Percentiles rank a stretch among this genome's conserved stretches.
Evolutionary conservation across 176 grass and related monocot genomes (phyloP).

Genomic region (Alopecurus myosuroides): DNA sequence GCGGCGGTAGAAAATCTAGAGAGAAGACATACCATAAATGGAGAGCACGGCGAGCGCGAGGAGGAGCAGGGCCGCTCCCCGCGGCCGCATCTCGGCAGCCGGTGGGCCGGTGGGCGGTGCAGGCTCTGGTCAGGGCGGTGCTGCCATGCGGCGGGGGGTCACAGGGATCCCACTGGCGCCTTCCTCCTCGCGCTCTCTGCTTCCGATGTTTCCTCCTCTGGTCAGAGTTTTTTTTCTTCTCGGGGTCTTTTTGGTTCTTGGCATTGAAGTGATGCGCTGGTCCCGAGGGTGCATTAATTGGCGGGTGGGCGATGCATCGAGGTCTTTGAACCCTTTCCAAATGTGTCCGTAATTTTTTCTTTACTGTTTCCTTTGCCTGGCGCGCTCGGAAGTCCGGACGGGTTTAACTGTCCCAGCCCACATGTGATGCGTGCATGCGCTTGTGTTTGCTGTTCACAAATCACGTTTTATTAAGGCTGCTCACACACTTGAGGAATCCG

Average conservation of each 20-base stretch:
- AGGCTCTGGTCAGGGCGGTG: conserved; percentile 20
- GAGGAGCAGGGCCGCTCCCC: conserved; percentile 7
- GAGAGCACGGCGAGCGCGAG: conserved; percentile 28
- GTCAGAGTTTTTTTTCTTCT: background rate
- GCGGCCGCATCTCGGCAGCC: conserved; percentile 37
- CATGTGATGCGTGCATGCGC: background rate
- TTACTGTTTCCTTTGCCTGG: background rate
- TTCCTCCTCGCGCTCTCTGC: conserved; percentile 26
- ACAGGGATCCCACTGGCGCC: conserved; percentile 29
- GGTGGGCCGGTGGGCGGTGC: background rate
- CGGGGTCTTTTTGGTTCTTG: conserved; percentile 26
- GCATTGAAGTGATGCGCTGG: conserved; percentile 53
- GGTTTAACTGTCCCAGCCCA: background rate
- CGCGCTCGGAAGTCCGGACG: too few relatives aligned
- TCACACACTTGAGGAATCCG: too few relatives aligned
- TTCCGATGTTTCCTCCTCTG: background rate
- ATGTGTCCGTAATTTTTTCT: background rate
- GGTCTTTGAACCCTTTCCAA: conserved; percentile 28
- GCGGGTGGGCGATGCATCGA: conserved; percentile 36
- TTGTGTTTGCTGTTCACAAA: background rate
- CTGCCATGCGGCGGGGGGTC: conserved; percentile 22
- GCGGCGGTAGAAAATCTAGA: background rate
- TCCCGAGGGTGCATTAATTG: conserved; percentile 54
- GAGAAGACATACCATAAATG: conserved; percentile 20
- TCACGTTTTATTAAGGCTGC: too few relatives aligned